A percentile compares a stretch with the other conserved stretches of the same genome.
Conservation (phyloP, 441 rosid species). For the Gossypium trilobum region DNA sequence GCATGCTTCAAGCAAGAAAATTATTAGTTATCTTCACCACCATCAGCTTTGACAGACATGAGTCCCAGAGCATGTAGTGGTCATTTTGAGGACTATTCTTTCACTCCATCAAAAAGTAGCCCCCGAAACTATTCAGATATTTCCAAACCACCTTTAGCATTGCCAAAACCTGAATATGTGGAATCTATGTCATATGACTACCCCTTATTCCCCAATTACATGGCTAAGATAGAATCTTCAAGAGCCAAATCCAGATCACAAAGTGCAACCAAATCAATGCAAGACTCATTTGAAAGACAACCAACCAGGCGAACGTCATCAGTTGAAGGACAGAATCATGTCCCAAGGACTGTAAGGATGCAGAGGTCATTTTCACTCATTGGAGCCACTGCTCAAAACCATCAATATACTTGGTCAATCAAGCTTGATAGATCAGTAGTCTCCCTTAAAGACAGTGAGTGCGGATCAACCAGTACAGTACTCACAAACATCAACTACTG, state of each 20-base stretch:
- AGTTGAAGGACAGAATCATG: conserved; percentile 42
- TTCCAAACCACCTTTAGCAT: conserved; percentile 32
- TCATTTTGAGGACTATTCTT: conserved; percentile 59
- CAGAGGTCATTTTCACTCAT: conserved; percentile 72
- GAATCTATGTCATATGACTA: conserved; percentile 26
- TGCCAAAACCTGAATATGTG: conserved; percentile 25
- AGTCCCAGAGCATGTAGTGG: conserved; percentile 62
- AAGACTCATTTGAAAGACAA: conserved; percentile 46
- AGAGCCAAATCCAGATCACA: conserved; percentile 58
- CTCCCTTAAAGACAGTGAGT: conserved; percentile 63
- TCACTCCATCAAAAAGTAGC: conserved; percentile 48
- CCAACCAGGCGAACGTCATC: conserved; percentile 38
- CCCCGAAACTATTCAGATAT: conserved; percentile 38
- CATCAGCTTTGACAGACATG: conserved; percentile 60
- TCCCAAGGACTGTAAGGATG: conserved; percentile 62
- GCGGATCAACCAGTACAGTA: conserved; percentile 70
- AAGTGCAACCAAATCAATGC: conserved; percentile 55
- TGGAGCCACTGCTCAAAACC: conserved; percentile 48
- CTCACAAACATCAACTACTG: conserved; percentile 62
- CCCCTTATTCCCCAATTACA: conserved; percentile 43
- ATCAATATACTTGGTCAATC: conserved; percentile 59
- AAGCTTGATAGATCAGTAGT: conserved; percentile 66
- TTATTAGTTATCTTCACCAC: conserved; percentile 42
- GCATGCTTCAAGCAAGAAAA: conserved; percentile 25
- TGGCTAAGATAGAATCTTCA: conserved; percentile 64